Conservation (phyloP, 2,329 filamentous ascomycete genomes). For the Zasmidium cellare region DNA sequence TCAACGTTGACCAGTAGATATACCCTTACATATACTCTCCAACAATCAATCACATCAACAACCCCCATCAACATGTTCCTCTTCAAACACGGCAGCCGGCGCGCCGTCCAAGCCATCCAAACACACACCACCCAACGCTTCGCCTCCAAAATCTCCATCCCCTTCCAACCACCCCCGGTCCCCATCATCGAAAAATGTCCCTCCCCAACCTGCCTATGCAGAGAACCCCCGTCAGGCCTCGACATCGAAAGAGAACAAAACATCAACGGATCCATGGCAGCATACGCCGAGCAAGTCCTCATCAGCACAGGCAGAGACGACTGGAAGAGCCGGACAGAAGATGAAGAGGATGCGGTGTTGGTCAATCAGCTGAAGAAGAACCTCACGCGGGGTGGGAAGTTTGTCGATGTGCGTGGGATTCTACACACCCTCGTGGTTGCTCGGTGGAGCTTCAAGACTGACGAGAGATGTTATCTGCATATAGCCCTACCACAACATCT, state of each 20-base stretch:
- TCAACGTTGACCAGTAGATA: too few relatives aligned
- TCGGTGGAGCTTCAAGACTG: slow-evolving; percentile 16
- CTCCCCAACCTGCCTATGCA: slow-evolving; percentile 72
- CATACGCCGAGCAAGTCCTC: slow-evolving; percentile 79
- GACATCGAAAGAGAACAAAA: slow-evolving; percentile 71
- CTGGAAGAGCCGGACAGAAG: slow-evolving; percentile 82
- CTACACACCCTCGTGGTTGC: background rate
- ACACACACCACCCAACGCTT: background rate
- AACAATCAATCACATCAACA: background rate
- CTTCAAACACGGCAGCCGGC: slow-evolving; percentile 26
- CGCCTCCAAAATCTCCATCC: slow-evolving; percentile 35
- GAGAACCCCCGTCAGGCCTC: slow-evolving; percentile 64
- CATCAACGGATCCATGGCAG: slow-evolving; percentile 74
- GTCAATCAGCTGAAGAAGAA: slow-evolving; percentile 68
- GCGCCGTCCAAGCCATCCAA: slow-evolving; percentile 7
- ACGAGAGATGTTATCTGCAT: slow-evolving; percentile 7
- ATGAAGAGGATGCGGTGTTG: slow-evolving; percentile 64
- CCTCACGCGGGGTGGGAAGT: slow-evolving; percentile 44
- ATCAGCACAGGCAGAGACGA: slow-evolving; percentile 78
- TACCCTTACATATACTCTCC: too few relatives aligned
- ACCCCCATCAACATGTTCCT: slow-evolving; percentile 23
- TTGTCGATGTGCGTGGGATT: slow-evolving; percentile 45
- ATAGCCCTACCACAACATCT: slow-evolving; percentile 80
- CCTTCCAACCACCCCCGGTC: slow-evolving; percentile 38
- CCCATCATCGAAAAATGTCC: slow-evolving; percentile 64